Conservation (phyloP, 202 grass and related monocot genomes). For the Tripidium arundinaceum region DNA sequence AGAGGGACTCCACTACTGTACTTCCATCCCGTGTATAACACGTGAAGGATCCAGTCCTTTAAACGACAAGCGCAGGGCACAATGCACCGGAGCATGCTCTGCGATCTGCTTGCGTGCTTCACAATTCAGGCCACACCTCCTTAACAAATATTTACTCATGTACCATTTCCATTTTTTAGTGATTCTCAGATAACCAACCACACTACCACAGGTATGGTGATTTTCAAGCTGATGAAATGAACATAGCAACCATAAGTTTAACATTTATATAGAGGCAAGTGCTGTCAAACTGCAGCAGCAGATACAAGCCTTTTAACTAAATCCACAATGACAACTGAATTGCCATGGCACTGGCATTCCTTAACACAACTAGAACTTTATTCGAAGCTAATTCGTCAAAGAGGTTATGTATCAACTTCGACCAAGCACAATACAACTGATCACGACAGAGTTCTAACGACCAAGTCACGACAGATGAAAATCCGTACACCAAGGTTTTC, state of each 20-base stretch:
- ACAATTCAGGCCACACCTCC: background rate
- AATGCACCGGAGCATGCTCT: background rate
- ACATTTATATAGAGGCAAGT: background rate
- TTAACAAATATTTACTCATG: background rate
- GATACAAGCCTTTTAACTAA: background rate
- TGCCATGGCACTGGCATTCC: background rate
- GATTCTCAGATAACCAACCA: background rate
- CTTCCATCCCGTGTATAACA: background rate
- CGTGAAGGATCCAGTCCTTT: background rate
- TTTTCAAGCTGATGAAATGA: background rate
- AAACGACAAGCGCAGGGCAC: background rate
- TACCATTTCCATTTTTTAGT: background rate
- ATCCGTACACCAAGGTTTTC: background rate
- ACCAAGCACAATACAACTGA: conserved; percentile 21
- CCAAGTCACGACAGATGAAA: background rate
- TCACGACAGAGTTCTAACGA: conserved; percentile 9
- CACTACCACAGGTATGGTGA: too few species aligned
- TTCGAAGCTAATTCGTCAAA: conserved; percentile 14
- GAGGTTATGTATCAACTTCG: background rate
- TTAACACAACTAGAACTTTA: conserved; percentile 29
- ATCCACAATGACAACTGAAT: background rate
- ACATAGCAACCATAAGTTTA: background rate
- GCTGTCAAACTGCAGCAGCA: background rate
- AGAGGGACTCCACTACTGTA: background rate
- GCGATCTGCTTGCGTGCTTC: background rate